Evolutionary conservation across 257 asterid species (phyloP).

Genomic region (Jacaranda mimosifolia): DNA sequence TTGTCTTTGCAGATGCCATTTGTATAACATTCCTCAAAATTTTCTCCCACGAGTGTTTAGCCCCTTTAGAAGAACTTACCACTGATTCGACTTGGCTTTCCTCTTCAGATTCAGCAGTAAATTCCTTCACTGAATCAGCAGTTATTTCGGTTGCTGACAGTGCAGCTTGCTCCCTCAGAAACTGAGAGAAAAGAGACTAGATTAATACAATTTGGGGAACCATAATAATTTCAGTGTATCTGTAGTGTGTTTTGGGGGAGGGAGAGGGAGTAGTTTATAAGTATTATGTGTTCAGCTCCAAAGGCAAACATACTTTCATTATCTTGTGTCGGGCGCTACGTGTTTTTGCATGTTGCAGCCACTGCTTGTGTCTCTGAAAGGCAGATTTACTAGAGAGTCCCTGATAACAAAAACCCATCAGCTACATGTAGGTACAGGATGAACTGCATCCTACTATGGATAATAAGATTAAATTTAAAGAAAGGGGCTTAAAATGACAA

Average conservation of each 20-base stretch:
- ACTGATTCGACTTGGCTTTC: constrained; percentile 63
- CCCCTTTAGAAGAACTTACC: constrained; percentile 55
- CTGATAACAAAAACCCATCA: constrained; percentile 49
- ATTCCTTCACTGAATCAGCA: constrained; percentile 78
- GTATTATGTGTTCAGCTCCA: background rate
- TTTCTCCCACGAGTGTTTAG: constrained; percentile 68
- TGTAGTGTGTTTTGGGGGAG: background rate
- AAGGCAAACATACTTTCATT: constrained; percentile 68
- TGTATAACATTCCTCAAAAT: constrained; percentile 54
- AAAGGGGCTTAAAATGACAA: constrained; percentile 22
- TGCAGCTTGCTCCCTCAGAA: constrained; percentile 92
- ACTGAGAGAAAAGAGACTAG: constrained; percentile 54
- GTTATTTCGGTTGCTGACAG: constrained; percentile 83
- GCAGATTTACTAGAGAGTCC: constrained; percentile 92
- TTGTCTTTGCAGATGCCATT: constrained; percentile 40
- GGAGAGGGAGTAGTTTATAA: background rate
- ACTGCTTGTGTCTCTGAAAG: constrained; percentile 91
- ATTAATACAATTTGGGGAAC: constrained; percentile 27
- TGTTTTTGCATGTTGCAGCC: constrained; percentile 95
- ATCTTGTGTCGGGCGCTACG: constrained; percentile 97
- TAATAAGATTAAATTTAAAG: background rate
- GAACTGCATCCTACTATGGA: background rate
- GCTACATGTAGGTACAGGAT: constrained; percentile 13
- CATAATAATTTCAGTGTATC: background rate
- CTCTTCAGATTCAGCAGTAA: constrained; percentile 66